phyloP scores from a whole-genome alignment of 2,329 filamentous ascomycete species.

The Diaporthe destruens region DNA sequence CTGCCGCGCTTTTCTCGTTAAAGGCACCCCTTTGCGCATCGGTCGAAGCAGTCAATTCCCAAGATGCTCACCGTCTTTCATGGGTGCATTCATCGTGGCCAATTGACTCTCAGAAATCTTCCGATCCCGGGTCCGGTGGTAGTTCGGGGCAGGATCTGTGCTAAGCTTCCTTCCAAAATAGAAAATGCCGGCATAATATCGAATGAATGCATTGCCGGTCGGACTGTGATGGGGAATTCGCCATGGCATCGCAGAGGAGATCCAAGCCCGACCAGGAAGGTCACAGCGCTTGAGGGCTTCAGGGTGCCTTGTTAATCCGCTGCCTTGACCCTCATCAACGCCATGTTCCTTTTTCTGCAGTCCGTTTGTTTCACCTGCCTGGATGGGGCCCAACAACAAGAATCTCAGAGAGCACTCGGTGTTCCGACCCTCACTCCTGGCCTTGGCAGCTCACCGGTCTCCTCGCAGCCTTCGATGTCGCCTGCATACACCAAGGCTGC shows the following conservation, averaged over 20 bases:
- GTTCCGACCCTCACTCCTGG: neutral
- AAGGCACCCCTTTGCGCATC: neutral
- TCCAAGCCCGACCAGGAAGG: neutral
- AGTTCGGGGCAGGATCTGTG: neutral
- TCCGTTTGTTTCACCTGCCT: too few species aligned
- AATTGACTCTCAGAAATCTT: neutral
- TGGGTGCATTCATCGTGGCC: neutral
- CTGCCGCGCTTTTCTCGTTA: slow-evolving; percentile 10
- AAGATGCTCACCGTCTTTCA: slow-evolving; percentile 9
- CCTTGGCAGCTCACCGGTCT: neutral
- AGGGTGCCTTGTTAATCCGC: neutral
- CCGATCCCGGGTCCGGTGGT: neutral
- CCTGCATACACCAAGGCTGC: neutral
- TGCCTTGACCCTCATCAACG: neutral
- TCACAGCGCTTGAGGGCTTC: too few species aligned
- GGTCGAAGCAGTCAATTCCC: neutral
- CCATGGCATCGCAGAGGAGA: neutral
- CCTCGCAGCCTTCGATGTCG: neutral
- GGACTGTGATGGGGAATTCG: neutral
- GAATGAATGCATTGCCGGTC: neutral
- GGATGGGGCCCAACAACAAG: neutral
- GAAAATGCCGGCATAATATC: neutral
- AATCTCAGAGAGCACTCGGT: neutral
- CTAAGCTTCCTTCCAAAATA: neutral
- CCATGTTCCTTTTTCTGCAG: neutral